These are phyloP conservation scores for Vigna angularis DNA, from an alignment of 306 rosid species.

Conservation along the genomic window DNA sequence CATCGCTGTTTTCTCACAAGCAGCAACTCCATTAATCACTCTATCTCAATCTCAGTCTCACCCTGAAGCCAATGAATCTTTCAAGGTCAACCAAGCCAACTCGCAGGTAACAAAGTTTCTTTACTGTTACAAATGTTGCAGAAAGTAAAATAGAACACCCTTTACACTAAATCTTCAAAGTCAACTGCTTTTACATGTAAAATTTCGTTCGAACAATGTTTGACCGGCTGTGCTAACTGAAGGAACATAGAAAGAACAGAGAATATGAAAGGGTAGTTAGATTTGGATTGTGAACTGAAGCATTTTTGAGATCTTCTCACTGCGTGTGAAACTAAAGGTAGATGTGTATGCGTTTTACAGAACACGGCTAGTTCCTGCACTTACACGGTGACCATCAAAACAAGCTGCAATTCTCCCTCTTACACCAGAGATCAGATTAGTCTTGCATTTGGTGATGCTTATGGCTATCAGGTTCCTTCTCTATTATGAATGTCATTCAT, in stretches of 20 bases:
- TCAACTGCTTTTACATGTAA: not conserved
- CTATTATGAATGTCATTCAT: not conserved
- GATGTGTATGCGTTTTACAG: slow-evolving; percentile 42
- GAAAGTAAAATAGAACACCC: not conserved
- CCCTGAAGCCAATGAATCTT: slow-evolving; percentile 35
- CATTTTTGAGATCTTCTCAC: slow-evolving; percentile 23
- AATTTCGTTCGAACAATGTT: not conserved
- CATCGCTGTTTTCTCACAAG: slow-evolving; percentile 42
- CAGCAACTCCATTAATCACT: not conserved
- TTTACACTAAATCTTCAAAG: not conserved
- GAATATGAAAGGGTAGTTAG: not conserved
- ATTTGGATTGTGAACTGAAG: not conserved
- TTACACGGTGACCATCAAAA: slow-evolving; percentile 65
- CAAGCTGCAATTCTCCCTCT: slow-evolving; percentile 77
- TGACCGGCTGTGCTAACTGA: not conserved
- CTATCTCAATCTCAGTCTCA: not conserved
- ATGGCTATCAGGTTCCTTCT: slow-evolving; percentile 79
- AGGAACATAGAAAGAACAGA: not conserved
- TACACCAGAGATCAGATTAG: slow-evolving; percentile 87
- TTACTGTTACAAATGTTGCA: not conserved
- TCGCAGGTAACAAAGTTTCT: slow-evolving; percentile 18
- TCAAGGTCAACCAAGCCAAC: slow-evolving; percentile 41
- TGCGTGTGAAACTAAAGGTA: slow-evolving; percentile 26
- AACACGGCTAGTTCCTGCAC: slow-evolving; percentile 59
- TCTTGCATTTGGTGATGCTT: slow-evolving; percentile 82